Percentiles rank a stretch among this genome's conserved stretches.
Evolutionary conservation across 805 yeast species (phyloP).

Genomic region (Candida corydali): DNA sequence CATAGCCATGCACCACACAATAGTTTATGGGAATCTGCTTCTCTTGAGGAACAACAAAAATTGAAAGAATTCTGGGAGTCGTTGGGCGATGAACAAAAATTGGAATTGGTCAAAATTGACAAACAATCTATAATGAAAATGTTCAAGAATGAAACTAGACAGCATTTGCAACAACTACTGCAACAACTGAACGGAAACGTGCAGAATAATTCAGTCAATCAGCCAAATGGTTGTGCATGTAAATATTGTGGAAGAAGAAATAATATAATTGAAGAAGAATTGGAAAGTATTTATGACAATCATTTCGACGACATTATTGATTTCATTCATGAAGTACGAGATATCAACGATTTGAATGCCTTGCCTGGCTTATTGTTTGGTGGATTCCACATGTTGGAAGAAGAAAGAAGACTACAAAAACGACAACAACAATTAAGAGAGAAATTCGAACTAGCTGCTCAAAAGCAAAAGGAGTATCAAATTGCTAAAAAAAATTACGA

Average conservation of each 20-base stretch:
- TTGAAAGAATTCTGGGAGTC: slow-evolving; percentile 63
- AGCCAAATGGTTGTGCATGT: slow-evolving; percentile 52
- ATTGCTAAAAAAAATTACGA: slow-evolving; percentile 1
- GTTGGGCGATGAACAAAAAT: slow-evolving; percentile 56
- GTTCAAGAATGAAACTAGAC: slow-evolving; percentile 43
- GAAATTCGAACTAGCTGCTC: slow-evolving; percentile 8
- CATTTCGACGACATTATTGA: slow-evolving; percentile 50
- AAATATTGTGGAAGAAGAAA: slow-evolving; percentile 74
- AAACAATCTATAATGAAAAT: slow-evolving; percentile 64
- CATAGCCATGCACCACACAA: slow-evolving; percentile 1
- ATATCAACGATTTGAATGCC: slow-evolving; percentile 32
- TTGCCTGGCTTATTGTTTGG: slow-evolving; percentile 33
- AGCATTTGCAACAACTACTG: slow-evolving; percentile 9
- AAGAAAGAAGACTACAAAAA: slow-evolving; percentile 27
- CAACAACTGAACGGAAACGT: slow-evolving; percentile 22
- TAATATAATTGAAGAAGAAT: slow-evolving; percentile 67
- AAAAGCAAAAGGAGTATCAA: slow-evolving; percentile 8
- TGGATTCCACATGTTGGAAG: slow-evolving; percentile 32
- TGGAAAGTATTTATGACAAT: slow-evolving; percentile 68
- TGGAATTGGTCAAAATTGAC: slow-evolving; percentile 59
- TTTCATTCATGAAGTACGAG: slow-evolving; percentile 35
- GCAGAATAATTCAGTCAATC: slow-evolving; percentile 1
- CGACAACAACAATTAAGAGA: slow-evolving; percentile 17
- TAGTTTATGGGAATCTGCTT: slow-evolving; percentile 44
- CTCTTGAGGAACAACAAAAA: slow-evolving; percentile 48